Base-by-base conservation (phyloP, 768 basidiomycete genomes). In the Xerocomus spinulosus region DNA sequence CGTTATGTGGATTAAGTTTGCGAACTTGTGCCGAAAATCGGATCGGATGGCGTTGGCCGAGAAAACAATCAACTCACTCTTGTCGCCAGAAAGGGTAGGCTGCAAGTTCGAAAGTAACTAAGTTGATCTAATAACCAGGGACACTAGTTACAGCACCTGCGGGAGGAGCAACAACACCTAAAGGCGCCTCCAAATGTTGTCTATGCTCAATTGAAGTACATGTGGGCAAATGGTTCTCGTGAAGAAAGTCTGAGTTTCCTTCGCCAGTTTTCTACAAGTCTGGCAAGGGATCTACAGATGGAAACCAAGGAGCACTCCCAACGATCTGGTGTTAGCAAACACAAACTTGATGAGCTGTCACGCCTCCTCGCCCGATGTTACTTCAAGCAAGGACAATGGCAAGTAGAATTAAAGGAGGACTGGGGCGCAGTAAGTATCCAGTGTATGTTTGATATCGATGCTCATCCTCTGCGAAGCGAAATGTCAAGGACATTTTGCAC, bases 1-100 rank as follows among this genome's bases (percentile, higher is more conserved):
- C 36, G 80, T 88, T 38, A 97, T 96, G 83, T 98, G 94, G 93
- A 96, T 99, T 69, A 93, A 96, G 69, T 97, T 99, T 61, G 92
- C 95, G 3, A 98, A 99, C 59, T 73, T 98, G 1, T 98, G 96
- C 63, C 89, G 96, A 43, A 95, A 95, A 69, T 88, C 82, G 15
- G 92, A 95, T 42, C 83, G 96, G 5, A 90, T 98, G 80, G 78
- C 80, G n/a, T 72, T 99, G 42, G 94, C 95, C 0, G 93, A 97
- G 57, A 98, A 98, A 71, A 96, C 95, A 0, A 87, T 99, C 59
- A 90, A 93, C 54, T 95, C 92, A 0, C 69, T 99, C 2, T 72
- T 96, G 25, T 83, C 86, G 9, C 85, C 86, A 5, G 86, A 87
- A 45, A 71, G 80, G 57, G 80, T 84, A 55, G 39, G 76, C 58